Base-by-base conservation (phyloP, 176 grass and related monocot genomes). In the Miscanthus lutarioriparius region DNA sequence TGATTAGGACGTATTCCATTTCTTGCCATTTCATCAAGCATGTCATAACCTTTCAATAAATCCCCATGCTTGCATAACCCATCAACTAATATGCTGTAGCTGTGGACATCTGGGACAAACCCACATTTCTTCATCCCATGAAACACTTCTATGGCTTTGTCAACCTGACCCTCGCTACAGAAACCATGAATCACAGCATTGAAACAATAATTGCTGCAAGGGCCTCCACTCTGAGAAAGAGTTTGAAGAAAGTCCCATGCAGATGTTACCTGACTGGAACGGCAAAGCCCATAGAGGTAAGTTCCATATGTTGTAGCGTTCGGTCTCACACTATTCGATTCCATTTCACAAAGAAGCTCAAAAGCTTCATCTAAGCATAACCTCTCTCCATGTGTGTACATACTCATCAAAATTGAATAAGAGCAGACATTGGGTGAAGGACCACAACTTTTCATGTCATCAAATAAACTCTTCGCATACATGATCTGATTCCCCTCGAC, bases 171-270 rank as follows among this genome's bases (percentile, higher is more conserved):
- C 66, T 70, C 67, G 22, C 62, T 63, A 87, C 79, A 92, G 76
- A 94, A 97, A 85, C 91, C 94, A 78, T 75, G 89, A 86, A 94
- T 88, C 44, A 94, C 85, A 35, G 84, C 76, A 86, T 94, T 97
- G 47, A 84, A 92, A 86, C 82, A 91, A 37, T 87, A 92, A 73
- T 23, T 72, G 61, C 88, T 93, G 70, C 87, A 74, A 80, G 84
- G 84, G 10, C 77, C 49, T n/a, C 89, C 87, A 66, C 79, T 89
- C 41, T 76, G 54, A 61, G 6, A 79, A 15, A 91, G 38, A 28
- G 51, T 36, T 72, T 79, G 84, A 70, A 97, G 94, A 84, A 93
- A 93, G 8, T 76, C 35, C 73, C 83, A 91, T 74, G 91, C 89
- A 74, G 54, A 83, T 45, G 39, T 58, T 36, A 88, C 62, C 51